Conservation (phyloP, 2,329 filamentous ascomycete genomes). For the Chaetomiaceae sp. region DNA sequence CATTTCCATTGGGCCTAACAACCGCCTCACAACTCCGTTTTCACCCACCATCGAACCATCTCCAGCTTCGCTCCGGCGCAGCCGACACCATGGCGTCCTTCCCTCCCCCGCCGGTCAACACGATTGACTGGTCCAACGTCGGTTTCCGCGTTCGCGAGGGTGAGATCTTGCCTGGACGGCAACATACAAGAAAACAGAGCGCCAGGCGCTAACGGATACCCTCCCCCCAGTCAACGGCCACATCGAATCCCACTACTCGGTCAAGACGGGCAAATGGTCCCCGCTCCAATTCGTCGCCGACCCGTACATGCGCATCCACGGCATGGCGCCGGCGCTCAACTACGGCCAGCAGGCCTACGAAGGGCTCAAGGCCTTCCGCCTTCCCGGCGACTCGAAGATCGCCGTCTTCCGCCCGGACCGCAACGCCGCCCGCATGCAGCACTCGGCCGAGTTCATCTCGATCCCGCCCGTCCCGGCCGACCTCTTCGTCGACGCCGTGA, state of each 20-base stretch:
- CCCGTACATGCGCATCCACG: conserved; percentile 83
- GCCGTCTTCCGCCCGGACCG: conserved; percentile 82
- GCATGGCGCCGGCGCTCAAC: conserved; percentile 92
- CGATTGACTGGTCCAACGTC: conserved; percentile 90
- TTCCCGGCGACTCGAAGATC: conserved; percentile 64
- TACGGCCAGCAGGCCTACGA: conserved; percentile 98
- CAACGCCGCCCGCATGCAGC: conserved; percentile 80
- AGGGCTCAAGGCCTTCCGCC: conserved; percentile 94
- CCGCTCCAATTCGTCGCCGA: conserved; percentile 73
- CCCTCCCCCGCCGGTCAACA: conserved; percentile 71
- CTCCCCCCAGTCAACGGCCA: conserved; percentile 76
- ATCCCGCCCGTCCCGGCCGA: conserved; percentile 75
- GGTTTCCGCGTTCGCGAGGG: conserved; percentile 91
- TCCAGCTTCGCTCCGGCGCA: background rate
- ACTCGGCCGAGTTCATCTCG: conserved; percentile 77
- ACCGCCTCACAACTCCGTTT: no score
- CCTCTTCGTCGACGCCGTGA: conserved; percentile 71
- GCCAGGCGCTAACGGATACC: background rate
- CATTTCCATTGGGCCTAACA: no score
- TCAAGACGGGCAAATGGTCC: conserved; percentile 71
- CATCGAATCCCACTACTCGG: conserved; percentile 80
- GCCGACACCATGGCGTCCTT: conserved; percentile 49
- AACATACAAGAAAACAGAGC: no score
- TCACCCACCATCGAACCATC: no score
- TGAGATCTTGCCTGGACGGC: conserved; percentile 35